A percentile compares a stretch with the other conserved stretches of the same genome.
These are phyloP conservation scores for Botryotinia convoluta DNA, from an alignment of 2,329 filamentous ascomycete genomes.

Conservation along the genomic window DNA sequence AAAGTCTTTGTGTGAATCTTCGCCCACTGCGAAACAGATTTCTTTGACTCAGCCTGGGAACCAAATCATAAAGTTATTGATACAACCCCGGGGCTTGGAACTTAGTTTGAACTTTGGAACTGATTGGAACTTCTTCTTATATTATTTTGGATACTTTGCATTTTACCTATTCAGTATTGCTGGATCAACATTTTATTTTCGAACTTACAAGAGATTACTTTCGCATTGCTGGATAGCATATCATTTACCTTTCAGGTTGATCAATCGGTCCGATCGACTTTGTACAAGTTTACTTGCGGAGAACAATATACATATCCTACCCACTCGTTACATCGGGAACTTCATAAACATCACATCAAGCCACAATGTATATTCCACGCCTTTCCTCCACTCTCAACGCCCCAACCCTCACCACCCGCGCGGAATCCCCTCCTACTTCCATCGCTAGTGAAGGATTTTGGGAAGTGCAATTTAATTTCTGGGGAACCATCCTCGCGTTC, in stretches of 20 bases:
- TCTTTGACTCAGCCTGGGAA: not conserved
- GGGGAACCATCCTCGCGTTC: constrained; percentile 10
- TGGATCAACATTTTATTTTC: constrained; percentile 1
- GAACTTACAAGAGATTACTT: not conserved
- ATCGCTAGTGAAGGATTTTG: not conserved
- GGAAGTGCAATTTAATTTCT: constrained; percentile 8
- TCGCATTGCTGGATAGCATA: not conserved
- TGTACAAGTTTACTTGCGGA: not conserved
- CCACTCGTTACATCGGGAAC: not conserved
- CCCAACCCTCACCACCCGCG: not conserved
- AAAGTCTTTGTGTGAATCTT: not conserved
- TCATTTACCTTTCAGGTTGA: not conserved
- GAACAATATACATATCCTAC: not conserved
- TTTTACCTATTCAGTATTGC: not conserved
- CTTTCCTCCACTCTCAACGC: not conserved
- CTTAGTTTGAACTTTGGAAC: not conserved
- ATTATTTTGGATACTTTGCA: not conserved
- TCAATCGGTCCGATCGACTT: not conserved
- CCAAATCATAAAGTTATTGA: constrained; percentile 5
- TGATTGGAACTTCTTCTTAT: not conserved
- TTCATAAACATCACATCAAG: not conserved
- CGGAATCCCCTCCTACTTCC: not conserved
- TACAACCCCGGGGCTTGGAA: not conserved
- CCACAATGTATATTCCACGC: constrained; percentile 3
- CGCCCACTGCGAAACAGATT: not conserved